Evolutionary conservation across 192 early-diverging fungal genomes (phyloP).

Genomic region (Entomortierella beljakovae): DNA sequence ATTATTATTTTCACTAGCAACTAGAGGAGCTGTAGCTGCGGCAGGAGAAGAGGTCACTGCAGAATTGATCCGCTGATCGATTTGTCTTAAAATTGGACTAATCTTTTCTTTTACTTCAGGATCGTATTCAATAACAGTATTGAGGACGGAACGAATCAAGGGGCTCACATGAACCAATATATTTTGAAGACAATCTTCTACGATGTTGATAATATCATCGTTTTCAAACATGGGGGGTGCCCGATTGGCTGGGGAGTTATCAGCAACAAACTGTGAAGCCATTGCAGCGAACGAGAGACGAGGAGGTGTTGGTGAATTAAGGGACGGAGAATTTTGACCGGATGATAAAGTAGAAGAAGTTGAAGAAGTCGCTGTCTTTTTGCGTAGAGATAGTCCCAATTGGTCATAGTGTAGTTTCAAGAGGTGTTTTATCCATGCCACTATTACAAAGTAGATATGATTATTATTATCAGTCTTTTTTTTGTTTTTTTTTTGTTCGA

Average conservation of each 20-base stretch:
- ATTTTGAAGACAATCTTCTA: constrained; percentile 40
- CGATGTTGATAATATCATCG: constrained; percentile 49
- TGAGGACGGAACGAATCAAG: constrained; percentile 38
- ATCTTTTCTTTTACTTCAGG: constrained; percentile 43
- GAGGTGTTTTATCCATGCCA: constrained; percentile 50
- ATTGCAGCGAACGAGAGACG: constrained; percentile 30
- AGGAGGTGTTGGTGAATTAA: constrained; percentile 4
- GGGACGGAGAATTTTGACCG: constrained; percentile 4
- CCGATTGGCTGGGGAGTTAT: constrained; percentile 21
- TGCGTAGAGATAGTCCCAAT: background rate
- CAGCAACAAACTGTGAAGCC: constrained; percentile 28
- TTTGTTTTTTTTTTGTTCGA: background rate
- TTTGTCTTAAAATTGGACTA: constrained; percentile 30
- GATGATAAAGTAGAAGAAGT: constrained; percentile 12
- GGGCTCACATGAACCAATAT: constrained; percentile 40
- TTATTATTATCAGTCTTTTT: background rate
- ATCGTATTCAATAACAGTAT: constrained; percentile 48
- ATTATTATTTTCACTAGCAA: background rate
- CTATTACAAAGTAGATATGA: background rate
- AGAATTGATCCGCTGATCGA: constrained; percentile 37
- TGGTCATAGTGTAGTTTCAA: constrained; percentile 39
- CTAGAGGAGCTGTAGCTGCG: background rate
- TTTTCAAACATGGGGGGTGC: constrained; percentile 28
- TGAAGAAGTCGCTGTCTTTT: background rate
- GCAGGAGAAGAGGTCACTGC: background rate